Base-by-base conservation (phyloP, 108 stramenopile genomes). In the Cyclotella choctawhatcheeana region DNA sequence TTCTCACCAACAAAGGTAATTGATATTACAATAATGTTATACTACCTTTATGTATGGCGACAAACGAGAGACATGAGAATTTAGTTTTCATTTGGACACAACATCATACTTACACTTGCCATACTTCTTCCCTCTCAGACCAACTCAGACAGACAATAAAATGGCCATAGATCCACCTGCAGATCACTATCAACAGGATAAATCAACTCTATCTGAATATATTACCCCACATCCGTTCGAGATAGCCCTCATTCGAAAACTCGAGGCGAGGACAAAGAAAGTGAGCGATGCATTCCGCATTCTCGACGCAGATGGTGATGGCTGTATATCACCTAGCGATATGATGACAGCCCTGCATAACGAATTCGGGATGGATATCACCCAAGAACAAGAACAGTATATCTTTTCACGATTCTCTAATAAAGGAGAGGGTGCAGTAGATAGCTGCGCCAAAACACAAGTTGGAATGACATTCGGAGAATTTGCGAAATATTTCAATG, bases 281-380 rank as follows among this genome's bases (percentile, higher is more conserved):
- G 58, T 78, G n/a, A 66, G 59, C 35, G 71, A 73, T 55, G 71
- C 77, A 21, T 78, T 78, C 54, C 77, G 73, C 53, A 63, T 78
- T n/a, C 71, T 78, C 32, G 77, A 78, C 71, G 26, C 24, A 0
- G 77, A 78, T 43, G 71, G 77, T 34, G 71, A 78, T 44, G 77
- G 77, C 16, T 29, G 35, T 29, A 58, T 78, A 21, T 59, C 77
- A 17, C 71, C 64, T 0, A 31, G 22, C 6, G 77, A 78, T 65
- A 27, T 78, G 26, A 35, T 65, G 56, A 67, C 72, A 5, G 77
- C 68, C 26, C 71, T 78, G 16, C 77, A 78, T 60, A 78, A 78
- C 43, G 66, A 73, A 40, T 68, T 78, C 18, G 71, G 71, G 16
- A 35, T 78, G 55, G 77, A 73, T 21, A 45, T 78, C 18, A 78